A percentile compares a stretch with the other conserved stretches of the same genome.
Evolutionary conservation across 2,329 filamentous ascomycete species (phyloP).

Genomic region (Apiospora koreana): DNA sequence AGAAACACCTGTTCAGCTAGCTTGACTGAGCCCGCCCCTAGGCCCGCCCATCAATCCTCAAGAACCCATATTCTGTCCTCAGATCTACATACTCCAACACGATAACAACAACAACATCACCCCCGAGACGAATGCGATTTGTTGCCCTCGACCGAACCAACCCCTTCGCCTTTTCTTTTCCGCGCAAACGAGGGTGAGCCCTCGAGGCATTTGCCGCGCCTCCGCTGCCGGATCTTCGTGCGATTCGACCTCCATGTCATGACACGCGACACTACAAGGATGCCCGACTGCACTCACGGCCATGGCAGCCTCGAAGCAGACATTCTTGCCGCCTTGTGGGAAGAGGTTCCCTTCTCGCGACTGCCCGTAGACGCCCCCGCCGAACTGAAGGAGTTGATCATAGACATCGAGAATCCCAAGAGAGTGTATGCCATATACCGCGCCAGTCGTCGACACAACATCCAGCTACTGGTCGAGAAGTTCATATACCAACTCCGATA

Average conservation of each 20-base stretch:
- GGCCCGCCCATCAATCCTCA: neutral
- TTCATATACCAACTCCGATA: conserved; percentile 81
- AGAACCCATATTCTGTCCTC: neutral
- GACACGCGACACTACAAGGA: conserved; percentile 47
- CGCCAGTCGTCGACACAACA: conserved; percentile 61
- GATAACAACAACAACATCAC: neutral
- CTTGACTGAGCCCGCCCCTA: neutral
- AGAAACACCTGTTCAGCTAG: neutral
- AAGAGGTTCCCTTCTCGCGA: conserved; percentile 59
- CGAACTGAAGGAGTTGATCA: conserved; percentile 55
- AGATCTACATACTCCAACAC: neutral
- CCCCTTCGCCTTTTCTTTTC: neutral
- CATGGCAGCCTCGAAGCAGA: conserved; percentile 43
- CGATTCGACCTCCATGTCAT: conserved; percentile 41
- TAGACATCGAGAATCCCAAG: conserved; percentile 62
- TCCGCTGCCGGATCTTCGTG: neutral
- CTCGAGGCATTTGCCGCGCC: neutral
- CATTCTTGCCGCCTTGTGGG: conserved; percentile 60
- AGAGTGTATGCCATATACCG: conserved; percentile 62
- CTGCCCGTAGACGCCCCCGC: conserved; percentile 61
- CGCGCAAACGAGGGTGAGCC: neutral
- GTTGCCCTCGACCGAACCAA: neutral
- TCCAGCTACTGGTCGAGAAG: conserved; percentile 69
- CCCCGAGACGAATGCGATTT: neutral
- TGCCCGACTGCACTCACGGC: conserved; percentile 33